Evolutionary conservation across 441 rosid genomes (phyloP).

Genomic region (Isatis lusitanica): DNA sequence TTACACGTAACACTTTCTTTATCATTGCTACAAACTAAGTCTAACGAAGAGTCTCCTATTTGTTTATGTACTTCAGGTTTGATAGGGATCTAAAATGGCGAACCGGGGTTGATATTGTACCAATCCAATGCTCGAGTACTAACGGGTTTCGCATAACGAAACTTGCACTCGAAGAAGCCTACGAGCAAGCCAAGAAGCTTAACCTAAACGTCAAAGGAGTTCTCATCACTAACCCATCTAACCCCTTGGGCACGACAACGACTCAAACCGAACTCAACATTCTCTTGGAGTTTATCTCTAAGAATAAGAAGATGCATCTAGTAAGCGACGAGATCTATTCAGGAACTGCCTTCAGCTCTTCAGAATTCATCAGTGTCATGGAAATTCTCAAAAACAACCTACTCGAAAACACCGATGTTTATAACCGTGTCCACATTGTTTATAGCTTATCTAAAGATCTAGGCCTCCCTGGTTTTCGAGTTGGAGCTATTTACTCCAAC

Average conservation of each 20-base stretch:
- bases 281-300: constrained; percentile 67
- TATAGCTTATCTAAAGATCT: constrained; percentile 67
- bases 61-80: constrained; percentile 47
- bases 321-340: constrained; percentile 68
- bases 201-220: constrained; percentile 72
- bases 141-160: constrained; percentile 61
- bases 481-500: constrained; percentile 63
- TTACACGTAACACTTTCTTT: neutral
- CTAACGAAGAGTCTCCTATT: neutral
- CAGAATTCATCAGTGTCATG: constrained; percentile 61
- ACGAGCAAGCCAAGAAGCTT: constrained; percentile 72
- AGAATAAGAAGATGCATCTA: constrained; percentile 71
- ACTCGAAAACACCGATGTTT: constrained; percentile 9
- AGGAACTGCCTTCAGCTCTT: constrained; percentile 46
- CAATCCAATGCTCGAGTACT: constrained; percentile 69
- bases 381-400: constrained; percentile 35
- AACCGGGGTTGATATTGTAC: constrained; percentile 79
- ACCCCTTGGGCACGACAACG: constrained; percentile 69
- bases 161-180: constrained; percentile 71
- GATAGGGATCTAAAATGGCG: constrained; percentile 85
- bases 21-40: neutral
- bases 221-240: constrained; percentile 71
- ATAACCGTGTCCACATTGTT: constrained; percentile 64
- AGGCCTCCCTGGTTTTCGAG: constrained; percentile 65
- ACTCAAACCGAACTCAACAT: constrained; percentile 50